Evolutionary conservation across 495 filamentous ascomycete genomes (phyloP).

Genomic region (Penicillium chermesinum): DNA sequence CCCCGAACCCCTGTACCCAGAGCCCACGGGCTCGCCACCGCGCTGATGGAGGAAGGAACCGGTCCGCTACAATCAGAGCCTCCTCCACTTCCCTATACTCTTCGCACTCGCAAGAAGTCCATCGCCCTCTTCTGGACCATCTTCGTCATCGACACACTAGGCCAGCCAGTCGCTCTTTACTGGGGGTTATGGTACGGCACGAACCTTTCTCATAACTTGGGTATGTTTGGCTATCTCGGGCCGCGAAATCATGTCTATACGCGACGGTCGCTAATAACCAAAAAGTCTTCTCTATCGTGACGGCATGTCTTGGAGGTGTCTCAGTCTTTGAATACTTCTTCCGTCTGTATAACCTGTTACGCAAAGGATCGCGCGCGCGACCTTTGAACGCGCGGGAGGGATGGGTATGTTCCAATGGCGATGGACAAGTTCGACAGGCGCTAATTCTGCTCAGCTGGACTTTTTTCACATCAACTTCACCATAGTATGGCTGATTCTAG

Average conservation of each 20-base stretch:
- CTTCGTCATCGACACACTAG: slow-evolving; percentile 49
- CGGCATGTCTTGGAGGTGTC: slow-evolving; percentile 50
- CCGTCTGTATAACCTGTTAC: slow-evolving; percentile 40
- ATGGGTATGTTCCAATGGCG: slow-evolving; percentile 31
- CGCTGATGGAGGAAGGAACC: slow-evolving; percentile 27
- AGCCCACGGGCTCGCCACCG: slow-evolving; percentile 8
- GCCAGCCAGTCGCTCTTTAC: slow-evolving; percentile 53
- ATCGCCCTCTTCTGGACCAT: slow-evolving; percentile 57
- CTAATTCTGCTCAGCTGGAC: slow-evolving; percentile 41
- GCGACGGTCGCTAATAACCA: slow-evolving; percentile 4
- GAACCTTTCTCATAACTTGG: slow-evolving; percentile 49
- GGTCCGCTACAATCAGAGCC: slow-evolving; percentile 25
- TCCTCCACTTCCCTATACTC: slow-evolving; percentile 52
- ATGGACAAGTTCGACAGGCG: background rate
- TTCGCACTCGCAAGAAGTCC: slow-evolving; percentile 48
- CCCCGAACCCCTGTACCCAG: background rate
- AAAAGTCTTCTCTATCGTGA: slow-evolving; percentile 55
- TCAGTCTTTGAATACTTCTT: slow-evolving; percentile 57
- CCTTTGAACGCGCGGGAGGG: slow-evolving; percentile 47
- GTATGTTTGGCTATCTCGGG: slow-evolving; percentile 25
- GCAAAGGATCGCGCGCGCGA: slow-evolving; percentile 46
- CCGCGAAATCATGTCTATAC: background rate
- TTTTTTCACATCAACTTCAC: slow-evolving; percentile 62
- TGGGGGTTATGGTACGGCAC: slow-evolving; percentile 54
- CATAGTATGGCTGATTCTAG: slow-evolving; percentile 45